Conservation (phyloP, 129 eudicot genomes). For the Glebionis coronaria region DNA sequence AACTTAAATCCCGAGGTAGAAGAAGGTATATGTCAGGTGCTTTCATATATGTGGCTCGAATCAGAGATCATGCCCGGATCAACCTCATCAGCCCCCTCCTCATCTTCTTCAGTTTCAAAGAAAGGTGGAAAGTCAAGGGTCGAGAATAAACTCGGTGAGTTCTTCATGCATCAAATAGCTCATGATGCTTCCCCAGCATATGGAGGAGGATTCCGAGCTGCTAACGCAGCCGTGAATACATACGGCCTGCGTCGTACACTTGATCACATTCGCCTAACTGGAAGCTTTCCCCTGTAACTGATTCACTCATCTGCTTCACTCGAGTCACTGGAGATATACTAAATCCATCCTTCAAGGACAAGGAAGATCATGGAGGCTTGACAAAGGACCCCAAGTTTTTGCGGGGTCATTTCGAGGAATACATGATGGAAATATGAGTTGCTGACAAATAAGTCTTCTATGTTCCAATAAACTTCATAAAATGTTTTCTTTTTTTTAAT, state of each 20-base stretch:
- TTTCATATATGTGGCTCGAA: constrained; percentile 97
- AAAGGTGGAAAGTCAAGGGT: constrained; percentile 78
- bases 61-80: constrained; percentile 76
- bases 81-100: constrained; percentile 55
- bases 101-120: constrained; percentile 66
- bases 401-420: constrained; percentile 35
- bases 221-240: constrained; percentile 75
- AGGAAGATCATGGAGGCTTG: constrained; percentile 37
- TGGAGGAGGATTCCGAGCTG: constrained; percentile 91
- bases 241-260: constrained; percentile 85
- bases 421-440: constrained; percentile 16
- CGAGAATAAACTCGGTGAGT: constrained; percentile 80
- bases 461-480: constrained; percentile 27
- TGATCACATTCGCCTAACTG: constrained; percentile 77
- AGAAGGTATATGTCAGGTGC: constrained; percentile 98
- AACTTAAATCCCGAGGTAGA: constrained; percentile 86
- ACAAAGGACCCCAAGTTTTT: constrained; percentile 48
- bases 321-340: not conserved
- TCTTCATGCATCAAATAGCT: constrained; percentile 89
- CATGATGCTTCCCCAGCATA: constrained; percentile 94
- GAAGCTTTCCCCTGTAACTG: constrained; percentile 60
- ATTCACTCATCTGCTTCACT: constrained; percentile 18
- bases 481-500: constrained; percentile 24
- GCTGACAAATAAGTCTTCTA: constrained; percentile 17
- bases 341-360: constrained; percentile 22